Percentiles rank a stretch among this genome's conserved stretches.
Evolutionary conservation across 2,329 filamentous ascomycete species (phyloP).

Genomic region (Fusarium luffae): DNA sequence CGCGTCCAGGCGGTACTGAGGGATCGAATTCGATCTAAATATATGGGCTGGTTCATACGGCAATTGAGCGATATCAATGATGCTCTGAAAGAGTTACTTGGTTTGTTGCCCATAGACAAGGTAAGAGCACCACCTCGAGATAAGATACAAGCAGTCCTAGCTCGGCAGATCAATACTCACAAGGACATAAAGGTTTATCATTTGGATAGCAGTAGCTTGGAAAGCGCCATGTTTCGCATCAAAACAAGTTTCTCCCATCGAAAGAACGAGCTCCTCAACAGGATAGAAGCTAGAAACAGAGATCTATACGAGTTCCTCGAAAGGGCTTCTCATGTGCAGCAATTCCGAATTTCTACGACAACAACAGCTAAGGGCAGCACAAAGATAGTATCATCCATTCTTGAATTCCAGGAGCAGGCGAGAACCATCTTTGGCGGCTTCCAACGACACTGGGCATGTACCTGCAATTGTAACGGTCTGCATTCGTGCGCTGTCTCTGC

Average conservation of each 20-base stretch:
- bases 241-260: neutral
- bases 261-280: neutral
- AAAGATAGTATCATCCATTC: neutral
- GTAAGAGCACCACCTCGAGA: neutral
- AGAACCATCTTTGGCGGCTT: neutral
- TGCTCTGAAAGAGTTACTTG: neutral
- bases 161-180: neutral
- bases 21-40: neutral
- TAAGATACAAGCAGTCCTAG: no score
- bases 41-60: neutral
- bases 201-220: neutral
- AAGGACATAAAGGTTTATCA: fast-evolving
- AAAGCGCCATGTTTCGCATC: neutral
- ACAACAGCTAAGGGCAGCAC: fast-evolving
- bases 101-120: fast-evolving
- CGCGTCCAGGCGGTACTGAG: neutral
- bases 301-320: neutral
- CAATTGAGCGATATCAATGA: neutral
- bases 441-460: neutral
- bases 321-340: neutral
- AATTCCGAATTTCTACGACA: neutral
- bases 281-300: neutral
- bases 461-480: neutral
- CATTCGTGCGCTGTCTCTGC: neutral
- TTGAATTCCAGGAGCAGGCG: neutral